Base-by-base conservation (phyloP, 2,329 filamentous ascomycete genomes). In the Metarhizium sp. region DNA sequence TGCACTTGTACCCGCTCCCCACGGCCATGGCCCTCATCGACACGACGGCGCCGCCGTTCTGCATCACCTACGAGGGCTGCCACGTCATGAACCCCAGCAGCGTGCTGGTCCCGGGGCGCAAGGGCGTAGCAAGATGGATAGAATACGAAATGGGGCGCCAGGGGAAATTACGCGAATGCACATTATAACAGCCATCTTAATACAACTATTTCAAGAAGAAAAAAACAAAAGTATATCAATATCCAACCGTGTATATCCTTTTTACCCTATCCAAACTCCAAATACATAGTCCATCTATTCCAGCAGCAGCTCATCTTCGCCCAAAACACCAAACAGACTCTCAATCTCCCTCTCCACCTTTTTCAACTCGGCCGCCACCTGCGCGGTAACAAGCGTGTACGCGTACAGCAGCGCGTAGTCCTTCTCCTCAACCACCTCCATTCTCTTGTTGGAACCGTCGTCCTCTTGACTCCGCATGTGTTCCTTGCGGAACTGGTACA, bases 401-500 rank as follows among this genome's bases (percentile, higher is more conserved):
- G 92, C 92, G 72, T 97, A 99, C 47, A 97, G 72, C 61, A 97
- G 74, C 59, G 92, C 91, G 68, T 94, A 97, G 67, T 99, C 94
- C 59, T 83, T 81, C 67, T 92, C 88, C 59, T 84, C 85, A 1
- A 84, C 77, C 16, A 69, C 64, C 14, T 75, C 67, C 34, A 18
- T 38, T 10, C 13, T 40, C 18, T 30, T 43, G 8, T 51, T 51
- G 32, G 34, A 16, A 6, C 68, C 64, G 38, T 59, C 55, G 48
- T 55, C 55, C 48, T 50, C 36, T 60, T 62, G 34, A 59, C 61
- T 16, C 70, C 71, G 45, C 55, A 74, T 77, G 54, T 85, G 82
- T 55, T 86, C 83, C 67, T 88, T 86, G 55, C 92, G 79, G 70
- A 94, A 97, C 64, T 87, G 84, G 63, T 95, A 94, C 43, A 96